These are phyloP conservation scores for Hymenoscyphus scutula DNA, from an alignment of 2,329 filamentous ascomycete species.

Conservation along the genomic window DNA sequence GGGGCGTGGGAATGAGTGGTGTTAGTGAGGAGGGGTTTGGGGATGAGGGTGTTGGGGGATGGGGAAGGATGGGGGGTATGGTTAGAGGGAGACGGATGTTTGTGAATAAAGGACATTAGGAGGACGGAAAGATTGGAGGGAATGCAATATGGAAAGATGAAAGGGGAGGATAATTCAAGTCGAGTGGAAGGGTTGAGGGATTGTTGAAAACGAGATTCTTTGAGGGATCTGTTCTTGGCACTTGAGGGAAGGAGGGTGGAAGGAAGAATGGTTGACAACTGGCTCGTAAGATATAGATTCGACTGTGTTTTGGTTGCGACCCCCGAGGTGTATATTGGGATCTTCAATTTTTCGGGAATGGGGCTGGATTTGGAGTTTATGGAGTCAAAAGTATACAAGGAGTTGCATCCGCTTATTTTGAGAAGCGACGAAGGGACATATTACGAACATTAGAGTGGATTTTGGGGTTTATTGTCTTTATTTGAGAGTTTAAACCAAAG, in stretches of 20 bases:
- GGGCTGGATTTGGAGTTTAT: not conserved
- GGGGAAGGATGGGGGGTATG: constrained; percentile 6
- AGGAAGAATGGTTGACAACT: not conserved
- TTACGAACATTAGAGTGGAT: no score
- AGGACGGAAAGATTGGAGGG: not conserved
- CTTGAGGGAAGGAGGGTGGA: no score
- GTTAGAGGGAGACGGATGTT: constrained; percentile 13
- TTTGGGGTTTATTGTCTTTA: not conserved
- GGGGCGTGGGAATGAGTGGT: not conserved
- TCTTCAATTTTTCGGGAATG: not conserved
- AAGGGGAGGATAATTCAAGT: not conserved
- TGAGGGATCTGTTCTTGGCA: no score
- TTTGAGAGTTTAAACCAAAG: not conserved
- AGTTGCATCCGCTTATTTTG: no score
- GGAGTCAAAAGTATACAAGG: no score
- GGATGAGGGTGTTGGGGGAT: not conserved
- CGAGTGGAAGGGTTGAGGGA: not conserved
- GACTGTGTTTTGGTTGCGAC: not conserved
- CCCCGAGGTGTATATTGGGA: not conserved
- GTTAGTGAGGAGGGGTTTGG: not conserved
- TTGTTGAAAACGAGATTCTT: no score
- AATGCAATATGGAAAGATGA: not conserved
- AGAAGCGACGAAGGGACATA: not conserved
- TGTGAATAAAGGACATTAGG: constrained; percentile 11
- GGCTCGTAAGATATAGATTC: not conserved